Conservation (phyloP, 148 eudicot genomes). For the Beta vulgaris region DNA sequence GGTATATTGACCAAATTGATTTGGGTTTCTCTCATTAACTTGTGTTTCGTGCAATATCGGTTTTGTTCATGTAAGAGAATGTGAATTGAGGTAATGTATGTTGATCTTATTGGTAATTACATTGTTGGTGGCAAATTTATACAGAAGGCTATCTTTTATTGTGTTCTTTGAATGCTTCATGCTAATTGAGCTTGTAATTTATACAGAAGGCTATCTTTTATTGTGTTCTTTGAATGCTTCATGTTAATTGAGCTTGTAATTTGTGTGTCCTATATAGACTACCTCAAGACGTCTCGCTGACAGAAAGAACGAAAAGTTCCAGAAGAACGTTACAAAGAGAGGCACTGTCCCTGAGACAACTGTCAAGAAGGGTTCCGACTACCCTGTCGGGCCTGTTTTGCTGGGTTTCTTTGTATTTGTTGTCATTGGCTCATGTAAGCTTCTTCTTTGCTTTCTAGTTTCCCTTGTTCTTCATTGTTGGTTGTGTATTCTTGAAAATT, state of each 20-base stretch:
- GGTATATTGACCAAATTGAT: too few species aligned
- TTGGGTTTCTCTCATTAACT: too few species aligned
- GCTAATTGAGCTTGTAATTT: background rate
- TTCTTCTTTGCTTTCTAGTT: background rate
- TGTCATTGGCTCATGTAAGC: constrained; percentile 87
- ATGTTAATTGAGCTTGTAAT: background rate
- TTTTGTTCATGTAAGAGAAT: too few species aligned
- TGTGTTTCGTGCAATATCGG: too few species aligned
- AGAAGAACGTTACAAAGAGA: constrained; percentile 75
- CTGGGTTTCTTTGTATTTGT: constrained; percentile 79
- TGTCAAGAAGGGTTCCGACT: constrained; percentile 62
- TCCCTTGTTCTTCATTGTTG: background rate
- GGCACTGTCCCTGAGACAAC: constrained; percentile 73
- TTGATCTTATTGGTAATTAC: background rate
- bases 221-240: background rate
- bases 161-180: background rate
- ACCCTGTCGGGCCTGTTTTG: constrained; percentile 74
- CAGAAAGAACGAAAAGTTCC: constrained; percentile 67
- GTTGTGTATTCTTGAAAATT: background rate
- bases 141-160: too few species aligned
- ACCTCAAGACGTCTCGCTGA: constrained; percentile 78
- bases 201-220: background rate
- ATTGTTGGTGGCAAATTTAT: background rate
- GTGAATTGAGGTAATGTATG: background rate
- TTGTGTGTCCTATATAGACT: constrained; percentile 41